Conservation (phyloP, 805 yeast genomes). For the Cyberlindnera japonica region DNA sequence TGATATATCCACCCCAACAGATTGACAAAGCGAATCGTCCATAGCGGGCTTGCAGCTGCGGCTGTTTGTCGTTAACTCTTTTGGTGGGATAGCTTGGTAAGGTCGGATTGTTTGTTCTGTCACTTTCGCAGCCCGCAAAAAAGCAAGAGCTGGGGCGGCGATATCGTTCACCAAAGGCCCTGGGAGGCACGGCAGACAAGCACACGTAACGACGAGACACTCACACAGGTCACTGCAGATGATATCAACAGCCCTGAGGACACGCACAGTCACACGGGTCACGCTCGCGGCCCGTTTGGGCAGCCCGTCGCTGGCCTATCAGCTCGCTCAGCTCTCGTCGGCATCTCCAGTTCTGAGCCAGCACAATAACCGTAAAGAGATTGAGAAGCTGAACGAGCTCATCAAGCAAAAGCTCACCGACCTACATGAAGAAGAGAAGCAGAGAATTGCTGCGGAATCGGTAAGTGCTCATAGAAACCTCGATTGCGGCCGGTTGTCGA, state of each 20-base stretch:
- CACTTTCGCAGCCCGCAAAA: background rate
- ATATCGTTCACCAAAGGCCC: slow-evolving; percentile 4
- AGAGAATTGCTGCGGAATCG: slow-evolving; percentile 9
- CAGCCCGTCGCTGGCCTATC: background rate
- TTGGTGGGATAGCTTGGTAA: too few species aligned
- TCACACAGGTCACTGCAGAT: too few species aligned
- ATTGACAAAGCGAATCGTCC: slow-evolving; percentile 5
- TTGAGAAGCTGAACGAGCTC: slow-evolving; percentile 22
- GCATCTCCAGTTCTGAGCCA: background rate
- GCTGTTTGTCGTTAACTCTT: background rate
- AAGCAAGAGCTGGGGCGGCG: background rate
- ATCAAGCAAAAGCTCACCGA: slow-evolving; percentile 22
- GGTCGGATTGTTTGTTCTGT: too few species aligned
- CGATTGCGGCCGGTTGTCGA: too few species aligned
- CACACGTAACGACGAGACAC: too few species aligned
- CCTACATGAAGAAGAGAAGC: slow-evolving; percentile 18
- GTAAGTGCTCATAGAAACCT: too few species aligned
- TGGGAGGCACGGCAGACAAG: too few species aligned
- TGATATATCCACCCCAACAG: slow-evolving; percentile 7
- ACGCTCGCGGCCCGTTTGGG: background rate
- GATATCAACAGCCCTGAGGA: background rate
- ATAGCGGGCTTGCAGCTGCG: background rate
- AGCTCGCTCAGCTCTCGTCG: background rate
- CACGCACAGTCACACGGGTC: background rate
- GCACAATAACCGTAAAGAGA: slow-evolving; percentile 20